Evolutionary conservation across 2,329 filamentous ascomycete genomes (phyloP), one percentile per base, ranked within the genome.

Genomic region (Dothistroma pini): DNA sequence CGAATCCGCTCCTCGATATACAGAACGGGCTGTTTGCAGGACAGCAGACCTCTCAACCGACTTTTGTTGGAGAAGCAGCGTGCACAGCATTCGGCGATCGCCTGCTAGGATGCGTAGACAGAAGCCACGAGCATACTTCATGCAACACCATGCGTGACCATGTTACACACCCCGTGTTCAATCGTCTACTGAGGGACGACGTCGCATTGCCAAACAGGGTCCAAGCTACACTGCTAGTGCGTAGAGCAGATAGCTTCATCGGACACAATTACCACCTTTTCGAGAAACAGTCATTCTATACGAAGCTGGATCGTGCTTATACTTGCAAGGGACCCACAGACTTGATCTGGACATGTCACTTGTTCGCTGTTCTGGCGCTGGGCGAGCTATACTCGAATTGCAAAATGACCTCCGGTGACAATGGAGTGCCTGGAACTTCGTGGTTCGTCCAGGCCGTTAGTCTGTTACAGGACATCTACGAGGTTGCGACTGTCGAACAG

Each of bases 381-480:
- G 80, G 79, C 0, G 78, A 81, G 61, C 73, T 79, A 38, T 81
- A 81, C 31, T 79, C 78, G 0, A 76, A 74, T 0, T 71, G 77
- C 21, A 72, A 75, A 1, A 74, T 65, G 59, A 73, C 11, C 34
- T 71, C 2, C 69, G 74, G 12, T 62, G 69, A 34, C 63, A 64
- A 59, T 53, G 62, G 70, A 2, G 78, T 80, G 38, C 79, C 79
- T 0, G 80, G 80, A 0, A 69, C 80, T 59, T 63, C 66, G 0
- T 81, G 80, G 47, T 82, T 79, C 65, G 72, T 75, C 0, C 71
- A 75, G 1, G 77, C 79, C 0, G 76, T 74, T 0, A 71, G 72
- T 11, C 69, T 80, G 8, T 67, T 81, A 0, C 73, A 75, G 0
- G 74, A 79, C 16, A 66, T 77, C 0, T 75, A 76, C 34, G 80